Evolutionary conservation across 1,284 basidiomycete species (phyloP).

Genomic region (Clitocybe nebularis): DNA sequence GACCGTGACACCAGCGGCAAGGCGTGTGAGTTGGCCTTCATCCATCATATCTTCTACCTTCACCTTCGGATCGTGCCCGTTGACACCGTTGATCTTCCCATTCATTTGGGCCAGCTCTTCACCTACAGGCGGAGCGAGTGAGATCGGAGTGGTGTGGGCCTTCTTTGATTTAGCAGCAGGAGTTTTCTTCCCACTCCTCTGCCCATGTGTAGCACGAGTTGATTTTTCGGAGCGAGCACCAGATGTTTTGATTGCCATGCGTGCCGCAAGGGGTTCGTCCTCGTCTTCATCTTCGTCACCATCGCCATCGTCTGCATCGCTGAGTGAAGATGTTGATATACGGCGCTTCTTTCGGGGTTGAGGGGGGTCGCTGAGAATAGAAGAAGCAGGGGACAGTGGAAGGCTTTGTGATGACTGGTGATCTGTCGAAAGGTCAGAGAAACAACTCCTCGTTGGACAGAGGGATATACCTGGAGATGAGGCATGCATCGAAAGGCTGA

Average conservation of each 20-base stretch:
- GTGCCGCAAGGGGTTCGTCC: conserved; percentile 53
- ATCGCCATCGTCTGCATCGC: conserved; percentile 52
- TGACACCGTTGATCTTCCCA: conserved; percentile 38
- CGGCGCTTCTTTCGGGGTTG: conserved; percentile 47
- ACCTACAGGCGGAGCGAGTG: conserved; percentile 25
- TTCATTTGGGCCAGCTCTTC: conserved; percentile 44
- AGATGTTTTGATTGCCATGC: conserved; percentile 33
- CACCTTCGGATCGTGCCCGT: conserved; percentile 51
- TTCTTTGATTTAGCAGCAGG: conserved; percentile 47
- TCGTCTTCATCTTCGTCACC: conserved; percentile 58
- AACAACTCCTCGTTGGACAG: conserved; percentile 3
- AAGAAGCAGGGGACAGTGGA: conserved; percentile 53
- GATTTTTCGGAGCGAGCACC: conserved; percentile 28
- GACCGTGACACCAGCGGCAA: conserved; percentile 78
- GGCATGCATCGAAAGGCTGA: conserved; percentile 34
- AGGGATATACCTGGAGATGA: conserved; percentile 30
- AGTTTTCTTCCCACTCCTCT: conserved; percentile 53
- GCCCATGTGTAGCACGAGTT: conserved; percentile 25
- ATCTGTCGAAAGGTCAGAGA: conserved; percentile 20
- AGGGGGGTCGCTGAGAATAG: conserved; percentile 46
- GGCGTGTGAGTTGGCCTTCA: conserved; percentile 63
- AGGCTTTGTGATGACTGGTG: conserved; percentile 30
- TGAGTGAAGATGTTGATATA: conserved; percentile 47
- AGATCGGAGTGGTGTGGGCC: conserved; percentile 44
- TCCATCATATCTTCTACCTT: conserved; percentile 79